Conservation (phyloP, 2,329 filamentous ascomycete genomes). For the Alternaria sp. region DNA sequence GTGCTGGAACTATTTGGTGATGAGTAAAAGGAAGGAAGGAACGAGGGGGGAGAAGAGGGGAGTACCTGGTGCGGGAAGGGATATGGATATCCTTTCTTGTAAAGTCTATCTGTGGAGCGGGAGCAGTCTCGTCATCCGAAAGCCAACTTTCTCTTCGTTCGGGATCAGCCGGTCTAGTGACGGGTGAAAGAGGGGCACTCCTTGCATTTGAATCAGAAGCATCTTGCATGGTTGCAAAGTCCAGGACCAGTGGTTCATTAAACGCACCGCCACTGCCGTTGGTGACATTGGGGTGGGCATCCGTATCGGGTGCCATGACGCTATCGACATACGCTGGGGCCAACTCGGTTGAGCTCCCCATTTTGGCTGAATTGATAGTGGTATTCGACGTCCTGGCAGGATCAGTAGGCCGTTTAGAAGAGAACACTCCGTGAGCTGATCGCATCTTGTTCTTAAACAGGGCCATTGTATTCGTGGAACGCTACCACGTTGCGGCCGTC, state of each 20-base stretch:
- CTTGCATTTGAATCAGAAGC: constrained; percentile 25
- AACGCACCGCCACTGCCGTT: constrained; percentile 25
- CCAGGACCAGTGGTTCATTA: constrained; percentile 41
- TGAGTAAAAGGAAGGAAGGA: constrained; percentile 15
- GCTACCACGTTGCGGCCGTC: not conserved
- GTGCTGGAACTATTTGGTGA: constrained; percentile 28
- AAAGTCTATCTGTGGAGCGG: constrained; percentile 42
- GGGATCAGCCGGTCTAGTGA: constrained; percentile 12
- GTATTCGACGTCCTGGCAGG: constrained; percentile 28
- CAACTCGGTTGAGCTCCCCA: constrained; percentile 31
- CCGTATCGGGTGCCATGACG: constrained; percentile 32
- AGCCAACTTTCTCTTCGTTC: constrained; percentile 25
- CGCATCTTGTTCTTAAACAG: constrained; percentile 43
- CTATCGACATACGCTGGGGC: constrained; percentile 35
- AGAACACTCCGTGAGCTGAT: constrained; percentile 39
- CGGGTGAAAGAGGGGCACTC: constrained; percentile 26
- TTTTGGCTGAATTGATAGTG: constrained; percentile 31
- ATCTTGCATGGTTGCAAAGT: constrained; percentile 37
- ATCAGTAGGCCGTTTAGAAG: constrained; percentile 28
- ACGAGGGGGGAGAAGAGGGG: not conserved
- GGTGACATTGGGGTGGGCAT: constrained; percentile 14
- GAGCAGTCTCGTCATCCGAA: constrained; percentile 40
- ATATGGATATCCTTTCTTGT: constrained; percentile 47
- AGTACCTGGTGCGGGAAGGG: constrained; percentile 47
- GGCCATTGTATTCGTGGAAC: constrained; percentile 13